Conservation (phyloP, 164 flowering plant species). For the Sextonia rubra region DNA sequence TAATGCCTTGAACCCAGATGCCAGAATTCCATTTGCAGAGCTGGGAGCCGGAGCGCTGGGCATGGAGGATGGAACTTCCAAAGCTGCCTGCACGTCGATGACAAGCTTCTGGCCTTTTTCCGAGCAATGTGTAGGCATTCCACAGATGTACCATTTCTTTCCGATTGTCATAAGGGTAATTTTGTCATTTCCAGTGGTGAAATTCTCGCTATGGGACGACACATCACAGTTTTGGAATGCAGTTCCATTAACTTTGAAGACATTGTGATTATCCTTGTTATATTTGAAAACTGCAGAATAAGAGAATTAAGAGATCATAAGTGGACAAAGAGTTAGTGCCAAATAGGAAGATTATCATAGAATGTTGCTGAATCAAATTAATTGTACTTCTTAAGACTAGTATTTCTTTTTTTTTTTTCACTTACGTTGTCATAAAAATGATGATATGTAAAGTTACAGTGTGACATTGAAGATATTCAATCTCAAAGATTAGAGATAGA, state of each 20-base stretch:
- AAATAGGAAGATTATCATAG: no score
- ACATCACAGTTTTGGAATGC: slow-evolving; percentile 17
- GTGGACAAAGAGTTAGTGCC: no score
- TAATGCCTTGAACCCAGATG: slow-evolving; percentile 4
- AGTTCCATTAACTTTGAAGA: slow-evolving; percentile 13
- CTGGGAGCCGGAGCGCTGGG: background rate
- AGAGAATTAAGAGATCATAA: background rate
- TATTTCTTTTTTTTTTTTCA: no score
- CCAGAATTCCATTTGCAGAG: slow-evolving; percentile 6
- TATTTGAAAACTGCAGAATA: slow-evolving; percentile 22
- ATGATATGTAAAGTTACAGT: no score
- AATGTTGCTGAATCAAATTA: no score
- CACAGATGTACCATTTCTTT: slow-evolving; percentile 33
- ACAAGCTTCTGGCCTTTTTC: slow-evolving; percentile 16
- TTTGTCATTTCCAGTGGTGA: slow-evolving; percentile 19
- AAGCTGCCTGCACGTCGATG: slow-evolving; percentile 4
- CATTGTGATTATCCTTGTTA: slow-evolving; percentile 15
- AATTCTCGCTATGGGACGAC: slow-evolving; percentile 1
- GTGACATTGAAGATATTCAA: no score
- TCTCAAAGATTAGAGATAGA: no score
- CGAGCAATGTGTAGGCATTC: slow-evolving; percentile 19
- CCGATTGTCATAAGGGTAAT: slow-evolving; percentile 14
- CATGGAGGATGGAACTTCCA: background rate
- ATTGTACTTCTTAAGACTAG: no score
- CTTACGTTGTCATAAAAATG: no score